phyloP scores from a whole-genome alignment of 2,329 filamentous ascomycete species.

The Cladosporium sphaerospermum region DNA sequence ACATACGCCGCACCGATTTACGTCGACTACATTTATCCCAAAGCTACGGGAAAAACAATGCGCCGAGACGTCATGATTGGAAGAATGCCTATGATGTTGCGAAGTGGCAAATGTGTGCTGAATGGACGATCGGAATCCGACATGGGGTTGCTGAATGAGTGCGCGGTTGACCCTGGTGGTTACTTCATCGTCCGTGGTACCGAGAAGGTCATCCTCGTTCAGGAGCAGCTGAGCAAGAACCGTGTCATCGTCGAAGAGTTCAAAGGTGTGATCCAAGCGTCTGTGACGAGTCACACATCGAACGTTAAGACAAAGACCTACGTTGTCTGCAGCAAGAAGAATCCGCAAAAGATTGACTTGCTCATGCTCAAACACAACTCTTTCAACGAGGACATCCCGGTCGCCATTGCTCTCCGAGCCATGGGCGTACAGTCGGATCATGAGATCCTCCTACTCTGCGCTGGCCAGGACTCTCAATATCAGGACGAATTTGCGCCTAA shows the following conservation, averaged over 20 bases:
- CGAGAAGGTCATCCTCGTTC: constrained; percentile 96
- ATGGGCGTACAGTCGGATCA: constrained; percentile 91
- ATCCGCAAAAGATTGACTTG: constrained; percentile 74
- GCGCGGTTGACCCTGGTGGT: constrained; percentile 88
- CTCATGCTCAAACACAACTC: constrained; percentile 91
- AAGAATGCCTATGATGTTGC: constrained; percentile 92
- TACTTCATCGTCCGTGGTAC: constrained; percentile 98
- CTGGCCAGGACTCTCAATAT: constrained; percentile 78
- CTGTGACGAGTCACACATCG: constrained; percentile 94
- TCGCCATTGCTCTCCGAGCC: constrained; percentile 87
- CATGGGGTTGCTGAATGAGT: constrained; percentile 92
- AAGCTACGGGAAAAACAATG: constrained; percentile 69
- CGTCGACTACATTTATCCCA: constrained; percentile 84
- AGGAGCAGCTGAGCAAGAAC: constrained; percentile 98
- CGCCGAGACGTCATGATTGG: constrained; percentile 73
- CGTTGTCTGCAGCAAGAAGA: constrained; percentile 49
- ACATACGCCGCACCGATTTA: constrained; percentile 95
- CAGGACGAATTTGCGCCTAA: constrained; percentile 95
- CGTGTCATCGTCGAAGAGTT: constrained; percentile 96
- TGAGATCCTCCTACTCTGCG: constrained; percentile 86
- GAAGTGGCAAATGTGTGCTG: constrained; percentile 87
- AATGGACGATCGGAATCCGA: constrained; percentile 75
- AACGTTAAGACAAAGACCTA: constrained; percentile 98
- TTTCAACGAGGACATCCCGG: constrained; percentile 85
- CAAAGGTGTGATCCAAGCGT: constrained; percentile 89